Evolutionary conservation across 225 moss, liverwort and hornwort genomes (phyloP).

Genomic region (Pseudoscleropodium purum): DNA sequence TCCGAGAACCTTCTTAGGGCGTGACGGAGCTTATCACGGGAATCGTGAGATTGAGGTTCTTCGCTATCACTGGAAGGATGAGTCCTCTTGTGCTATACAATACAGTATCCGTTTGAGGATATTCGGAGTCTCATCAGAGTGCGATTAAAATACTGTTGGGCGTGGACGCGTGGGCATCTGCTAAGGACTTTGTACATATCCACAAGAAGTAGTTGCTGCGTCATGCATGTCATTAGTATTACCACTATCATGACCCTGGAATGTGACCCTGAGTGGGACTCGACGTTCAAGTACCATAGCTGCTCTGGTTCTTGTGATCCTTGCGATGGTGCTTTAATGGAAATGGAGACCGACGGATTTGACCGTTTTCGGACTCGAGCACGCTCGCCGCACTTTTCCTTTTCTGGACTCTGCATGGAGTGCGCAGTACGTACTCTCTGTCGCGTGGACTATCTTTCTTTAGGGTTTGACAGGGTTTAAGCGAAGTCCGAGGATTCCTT

Average conservation of each 20-base stretch:
- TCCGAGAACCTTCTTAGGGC: not conserved
- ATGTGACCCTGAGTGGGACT: not conserved
- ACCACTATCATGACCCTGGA: not conserved
- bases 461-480: not conserved
- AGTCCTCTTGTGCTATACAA: no score
- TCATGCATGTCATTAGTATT: not conserved
- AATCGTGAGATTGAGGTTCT: not conserved
- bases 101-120: not conserved
- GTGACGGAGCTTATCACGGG: not conserved
- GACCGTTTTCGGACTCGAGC: not conserved
- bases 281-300: not conserved
- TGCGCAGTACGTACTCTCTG: not conserved
- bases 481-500: not conserved
- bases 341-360: not conserved
- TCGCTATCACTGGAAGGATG: not conserved
- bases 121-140: not conserved
- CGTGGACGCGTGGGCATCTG: not conserved
- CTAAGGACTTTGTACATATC: not conserved
- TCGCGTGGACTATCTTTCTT: not conserved
- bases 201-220: not conserved
- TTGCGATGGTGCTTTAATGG: not conserved
- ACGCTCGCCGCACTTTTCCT: not conserved
- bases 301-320: not conserved
- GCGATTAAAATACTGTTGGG: not conserved
- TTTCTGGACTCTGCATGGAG: not conserved